Conservation (phyloP, 371 early-diverging fungal genomes). For the Rhizopus sp. region DNA sequence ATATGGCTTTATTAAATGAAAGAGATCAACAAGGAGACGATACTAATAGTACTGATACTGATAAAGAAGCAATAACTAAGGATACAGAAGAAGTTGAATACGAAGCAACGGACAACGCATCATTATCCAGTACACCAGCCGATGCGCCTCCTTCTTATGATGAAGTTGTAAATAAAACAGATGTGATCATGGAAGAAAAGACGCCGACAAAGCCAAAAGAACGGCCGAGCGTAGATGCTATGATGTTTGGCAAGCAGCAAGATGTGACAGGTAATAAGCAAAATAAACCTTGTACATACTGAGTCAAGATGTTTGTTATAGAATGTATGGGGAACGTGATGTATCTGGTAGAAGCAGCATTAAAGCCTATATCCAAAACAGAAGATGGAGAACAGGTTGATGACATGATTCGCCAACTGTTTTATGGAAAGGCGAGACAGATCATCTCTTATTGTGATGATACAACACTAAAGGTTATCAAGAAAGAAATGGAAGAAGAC, state of each 20-base stretch:
- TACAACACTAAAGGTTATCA: conserved; percentile 32
- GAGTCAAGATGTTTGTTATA: conserved; percentile 1
- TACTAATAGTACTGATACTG: background rate
- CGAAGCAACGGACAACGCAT: background rate
- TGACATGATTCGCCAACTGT: conserved; percentile 53
- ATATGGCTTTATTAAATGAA: conserved; percentile 55
- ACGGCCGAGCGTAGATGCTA: conserved; percentile 35
- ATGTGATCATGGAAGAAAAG: background rate
- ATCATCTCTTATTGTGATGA: conserved; percentile 54
- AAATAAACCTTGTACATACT: background rate
- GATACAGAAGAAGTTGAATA: conserved; percentile 6
- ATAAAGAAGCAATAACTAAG: background rate
- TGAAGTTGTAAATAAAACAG: conserved; percentile 5
- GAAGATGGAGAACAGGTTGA: conserved; percentile 39
- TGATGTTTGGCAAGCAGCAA: conserved; percentile 69
- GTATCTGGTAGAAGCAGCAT: conserved; percentile 61
- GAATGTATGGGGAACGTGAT: conserved; percentile 78
- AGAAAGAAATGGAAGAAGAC: conserved; percentile 58
- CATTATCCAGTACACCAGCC: background rate
- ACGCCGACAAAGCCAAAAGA: conserved; percentile 12
- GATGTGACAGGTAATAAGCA: conserved; percentile 55
- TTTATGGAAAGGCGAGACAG: conserved; percentile 69
- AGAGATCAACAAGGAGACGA: conserved; percentile 16
- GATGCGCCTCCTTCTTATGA: conserved; percentile 23
- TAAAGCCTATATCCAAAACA: conserved; percentile 39